phyloP scores from a whole-genome alignment of 768 basidiomycete genomes.

The Panellus pusillus region DNA sequence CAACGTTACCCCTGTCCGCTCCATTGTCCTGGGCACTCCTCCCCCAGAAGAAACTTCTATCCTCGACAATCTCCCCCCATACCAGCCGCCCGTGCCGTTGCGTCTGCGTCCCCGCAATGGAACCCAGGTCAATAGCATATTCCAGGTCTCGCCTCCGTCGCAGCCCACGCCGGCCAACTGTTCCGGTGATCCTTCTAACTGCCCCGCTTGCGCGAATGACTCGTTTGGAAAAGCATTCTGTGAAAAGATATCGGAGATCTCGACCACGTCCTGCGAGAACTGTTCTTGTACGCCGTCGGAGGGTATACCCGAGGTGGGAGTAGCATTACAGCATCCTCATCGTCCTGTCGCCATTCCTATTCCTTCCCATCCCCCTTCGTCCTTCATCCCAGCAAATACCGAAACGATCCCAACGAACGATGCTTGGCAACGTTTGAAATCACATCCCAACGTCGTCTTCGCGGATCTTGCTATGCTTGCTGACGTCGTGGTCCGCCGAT shows the following conservation, averaged over 20 bases:
- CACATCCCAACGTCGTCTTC: constrained; percentile 86
- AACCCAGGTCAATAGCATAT: constrained; percentile 45
- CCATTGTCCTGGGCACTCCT: constrained; percentile 27
- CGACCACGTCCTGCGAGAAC: constrained; percentile 47
- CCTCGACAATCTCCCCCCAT: constrained; percentile 74
- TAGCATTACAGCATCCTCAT: constrained; percentile 11
- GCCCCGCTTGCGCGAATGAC: constrained; percentile 82
- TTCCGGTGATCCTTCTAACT: constrained; percentile 86
- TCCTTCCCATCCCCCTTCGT: constrained; percentile 18
- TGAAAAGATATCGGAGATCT: constrained; percentile 51
- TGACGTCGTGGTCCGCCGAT: constrained; percentile 83
- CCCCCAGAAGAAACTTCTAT: constrained; percentile 49
- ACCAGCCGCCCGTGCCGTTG: constrained; percentile 81
- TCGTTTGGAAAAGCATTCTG: constrained; percentile 89
- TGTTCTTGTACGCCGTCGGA: constrained; percentile 44
- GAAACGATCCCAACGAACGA: constrained; percentile 77
- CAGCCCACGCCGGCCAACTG: constrained; percentile 44
- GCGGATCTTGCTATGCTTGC: constrained; percentile 82
- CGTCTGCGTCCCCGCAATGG: constrained; percentile 51
- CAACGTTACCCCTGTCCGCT: constrained; percentile 22
- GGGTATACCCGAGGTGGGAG: background rate
- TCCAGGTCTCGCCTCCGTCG: constrained; percentile 45
- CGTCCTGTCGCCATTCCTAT: constrained; percentile 15
- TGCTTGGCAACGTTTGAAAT: constrained; percentile 83
- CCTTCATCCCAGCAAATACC: constrained; percentile 19